phyloP scores from a whole-genome alignment of 2,329 filamentous ascomycete species.

The Penicillium sp. region DNA sequence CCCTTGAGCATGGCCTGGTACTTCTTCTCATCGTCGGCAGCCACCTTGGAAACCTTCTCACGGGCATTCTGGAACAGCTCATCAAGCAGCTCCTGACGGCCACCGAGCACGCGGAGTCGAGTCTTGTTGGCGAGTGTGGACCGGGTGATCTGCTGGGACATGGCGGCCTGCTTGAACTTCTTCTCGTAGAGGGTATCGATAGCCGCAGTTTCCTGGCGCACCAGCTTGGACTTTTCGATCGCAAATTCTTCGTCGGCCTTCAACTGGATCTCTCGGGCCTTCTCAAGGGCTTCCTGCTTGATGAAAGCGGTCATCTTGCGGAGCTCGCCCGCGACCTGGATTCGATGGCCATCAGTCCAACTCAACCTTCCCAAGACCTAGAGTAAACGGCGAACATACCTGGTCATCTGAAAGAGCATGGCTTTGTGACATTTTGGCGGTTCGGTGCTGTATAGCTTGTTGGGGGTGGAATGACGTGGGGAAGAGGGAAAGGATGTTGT shows the following conservation, averaged over 20 bases:
- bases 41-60: constrained; percentile 66
- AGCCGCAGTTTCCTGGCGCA: constrained; percentile 87
- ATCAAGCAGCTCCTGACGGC: constrained; percentile 88
- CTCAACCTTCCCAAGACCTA: background rate
- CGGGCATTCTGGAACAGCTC: constrained; percentile 79
- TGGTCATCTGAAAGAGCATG: constrained; percentile 98
- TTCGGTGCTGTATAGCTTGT: constrained; percentile 16
- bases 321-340: constrained; percentile 91
- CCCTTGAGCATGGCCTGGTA: constrained; percentile 77
- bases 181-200: constrained; percentile 95
- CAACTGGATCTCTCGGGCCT: constrained; percentile 94
- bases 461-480: constrained; percentile 22
- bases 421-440: constrained; percentile 77
- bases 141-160: constrained; percentile 98
- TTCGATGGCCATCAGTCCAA: constrained; percentile 17
- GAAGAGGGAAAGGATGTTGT: constrained; percentile 21
- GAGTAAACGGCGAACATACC: constrained; percentile 53
- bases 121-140: constrained; percentile 97
- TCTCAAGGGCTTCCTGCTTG: constrained; percentile 95
- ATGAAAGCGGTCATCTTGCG: constrained; percentile 99
- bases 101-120: constrained; percentile 79
- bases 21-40: constrained; percentile 56
- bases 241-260: constrained; percentile 99
- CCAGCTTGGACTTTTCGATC: constrained; percentile 98
- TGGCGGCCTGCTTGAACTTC: constrained; percentile 98